Base-by-base conservation (phyloP, 352 stramenopile genomes). In the Pythium grandisporangium region DNA sequence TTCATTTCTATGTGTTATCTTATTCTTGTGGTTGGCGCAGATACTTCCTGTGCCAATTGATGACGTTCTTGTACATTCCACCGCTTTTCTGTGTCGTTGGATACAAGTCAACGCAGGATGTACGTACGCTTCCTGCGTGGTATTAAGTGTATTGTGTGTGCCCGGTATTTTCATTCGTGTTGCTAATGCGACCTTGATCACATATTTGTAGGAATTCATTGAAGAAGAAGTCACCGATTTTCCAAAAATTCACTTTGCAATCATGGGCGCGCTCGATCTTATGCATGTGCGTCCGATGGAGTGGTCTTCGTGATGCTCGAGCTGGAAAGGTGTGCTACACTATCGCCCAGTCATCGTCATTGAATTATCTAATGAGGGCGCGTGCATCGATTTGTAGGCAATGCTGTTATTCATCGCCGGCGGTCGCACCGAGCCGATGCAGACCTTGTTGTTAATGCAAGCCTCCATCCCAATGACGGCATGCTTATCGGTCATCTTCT, bases 11-110 rank as follows among this genome's bases (percentile, higher is more conserved):
- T n/a, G n/a, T n/a, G n/a, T n/a, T n/a, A n/a, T n/a, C n/a, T n/a
- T n/a, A n/a, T n/a, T n/a, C n/a, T 53, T 24, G 32, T 30, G 13
- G 14, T 14, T 21, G 13, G 5, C 22, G 11, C 36, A 90, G 79
- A 55, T 93, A 93, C 55, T 91, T 93, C 61, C 59, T 93, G 19
- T 87, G 65, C 35, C 78, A 92, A 54, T 42, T 93, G 41, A 89
- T 86, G 66, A 93, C 76, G 30, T 92, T 93, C 34, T 49, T 93
- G 48, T 93, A 86, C 66, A 92, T 93, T 41, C 81, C 78, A 27
- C 75, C 78, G 22, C 61, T 91, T 47, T 93, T 93, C 44, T 89
- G 73, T 48, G 79, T 91, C 39, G 68, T 85, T n/a, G 81, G 78
- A 27, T 90, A 92, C 61, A 85, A 83, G 32, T 80, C 77, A 6